Base-by-base conservation (phyloP, 2,329 filamentous ascomycete genomes). In the Colletotrichum paranaense region DNA sequence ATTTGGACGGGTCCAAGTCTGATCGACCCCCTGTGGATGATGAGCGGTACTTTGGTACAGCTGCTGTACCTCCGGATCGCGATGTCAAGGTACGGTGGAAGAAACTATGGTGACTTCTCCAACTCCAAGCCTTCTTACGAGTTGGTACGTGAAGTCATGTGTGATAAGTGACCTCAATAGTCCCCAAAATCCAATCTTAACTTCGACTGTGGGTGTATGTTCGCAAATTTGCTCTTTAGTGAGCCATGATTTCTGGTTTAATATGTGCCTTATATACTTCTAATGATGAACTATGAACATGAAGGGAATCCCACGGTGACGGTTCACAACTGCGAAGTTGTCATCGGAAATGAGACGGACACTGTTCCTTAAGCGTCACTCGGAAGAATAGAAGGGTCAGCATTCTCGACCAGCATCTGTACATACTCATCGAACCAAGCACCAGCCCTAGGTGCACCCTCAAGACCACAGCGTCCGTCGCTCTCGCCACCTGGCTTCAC, bases 401-500 rank as follows among this genome's bases (percentile, higher is more conserved):
- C 84, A 59, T 85, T 84, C 79, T 81, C 77, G 3, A 85, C 81
- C 53, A 86, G 76, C 78, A 81, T 80, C 79, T 84, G 78, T 5
- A 78, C 81, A 74, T 84, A 86, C 73, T 82, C 81, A 19, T 84
- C 79, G 72, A 84, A 85, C 84, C 84, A 86, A 4, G 72, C 71
- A 2, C 84, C 84, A 1, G 84, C 84, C 22, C 65, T 74, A 1
- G 84, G 82, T 1, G 84, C 84, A 2, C 80, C 80, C 32, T 77
- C 76, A 42, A 81, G 74, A 0, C 84, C 84, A 73, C 83, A 85
- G 64, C 79, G 66, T 5, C 84, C 84, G 67, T 86, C 84, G 59
- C 80, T 82, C 79, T 86, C 85, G 12, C 84, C 84, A 12, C 82
- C 84, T 0, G 84, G 84, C 80, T 86, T 86, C 62, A 84, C 80